Conservation (phyloP, 176 grass and related monocot species). For the Musa schizocarpa region DNA sequence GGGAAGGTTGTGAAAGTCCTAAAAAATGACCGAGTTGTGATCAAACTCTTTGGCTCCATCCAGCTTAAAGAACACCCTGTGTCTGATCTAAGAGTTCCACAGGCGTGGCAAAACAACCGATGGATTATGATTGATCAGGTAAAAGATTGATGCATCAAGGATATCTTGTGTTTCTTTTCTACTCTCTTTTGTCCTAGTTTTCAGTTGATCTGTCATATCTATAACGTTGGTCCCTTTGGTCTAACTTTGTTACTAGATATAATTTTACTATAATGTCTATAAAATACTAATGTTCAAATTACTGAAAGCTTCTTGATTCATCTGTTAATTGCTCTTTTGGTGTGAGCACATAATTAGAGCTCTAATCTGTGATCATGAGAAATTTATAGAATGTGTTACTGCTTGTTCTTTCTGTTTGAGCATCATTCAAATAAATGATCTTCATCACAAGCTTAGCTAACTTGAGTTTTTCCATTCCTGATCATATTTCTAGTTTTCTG, state of each 20-base stretch:
- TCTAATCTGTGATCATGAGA: not conserved
- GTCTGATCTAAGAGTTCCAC: conserved; percentile 17
- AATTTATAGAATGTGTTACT: not conserved
- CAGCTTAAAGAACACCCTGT: conserved; percentile 6
- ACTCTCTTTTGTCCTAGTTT: not conserved
- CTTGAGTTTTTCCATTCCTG: not conserved
- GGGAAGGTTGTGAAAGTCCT: conserved; percentile 6
- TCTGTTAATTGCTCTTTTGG: no score
- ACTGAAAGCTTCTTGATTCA: not conserved
- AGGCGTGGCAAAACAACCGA: conserved; percentile 27
- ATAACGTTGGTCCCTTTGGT: not conserved
- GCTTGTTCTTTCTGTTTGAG: not conserved
- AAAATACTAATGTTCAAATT: not conserved
- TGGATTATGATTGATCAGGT: conserved; percentile 32
- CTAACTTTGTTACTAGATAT: not conserved
- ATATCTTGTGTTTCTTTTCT: not conserved
- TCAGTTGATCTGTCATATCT: not conserved
- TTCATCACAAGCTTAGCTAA: not conserved
- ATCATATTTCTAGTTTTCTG: not conserved
- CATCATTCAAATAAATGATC: not conserved
- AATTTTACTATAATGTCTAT: not conserved
- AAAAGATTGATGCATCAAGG: not conserved
- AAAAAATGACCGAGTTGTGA: not conserved
- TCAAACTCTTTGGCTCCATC: conserved; percentile 11
- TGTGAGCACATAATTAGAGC: no score